Evolutionary conservation across 2,329 filamentous ascomycete genomes (phyloP).

Genomic region (Elsinoe australis): DNA sequence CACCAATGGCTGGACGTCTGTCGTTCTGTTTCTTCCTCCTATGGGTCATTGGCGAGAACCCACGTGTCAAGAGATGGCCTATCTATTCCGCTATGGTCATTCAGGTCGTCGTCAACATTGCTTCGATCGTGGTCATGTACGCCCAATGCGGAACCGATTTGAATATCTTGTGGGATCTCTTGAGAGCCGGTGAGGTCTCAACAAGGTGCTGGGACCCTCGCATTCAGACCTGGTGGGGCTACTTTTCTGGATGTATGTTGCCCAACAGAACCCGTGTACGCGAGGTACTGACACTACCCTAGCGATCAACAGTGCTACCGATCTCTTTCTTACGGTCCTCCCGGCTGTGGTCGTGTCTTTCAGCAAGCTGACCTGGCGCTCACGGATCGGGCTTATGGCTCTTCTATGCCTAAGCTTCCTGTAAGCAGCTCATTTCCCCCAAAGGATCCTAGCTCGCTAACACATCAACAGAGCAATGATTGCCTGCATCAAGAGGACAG

Average conservation of each 20-base stretch:
- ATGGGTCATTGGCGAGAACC: constrained; percentile 25
- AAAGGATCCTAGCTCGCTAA: not conserved
- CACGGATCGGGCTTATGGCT: constrained; percentile 24
- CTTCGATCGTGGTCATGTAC: constrained; percentile 24
- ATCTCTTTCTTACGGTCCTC: constrained; percentile 26
- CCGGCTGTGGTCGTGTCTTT: constrained; percentile 28
- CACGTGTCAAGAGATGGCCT: constrained; percentile 25
- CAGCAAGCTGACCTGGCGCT: constrained; percentile 24
- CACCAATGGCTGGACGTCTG: constrained; percentile 26
- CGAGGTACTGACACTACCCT: constrained; percentile 21
- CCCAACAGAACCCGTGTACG: not conserved
- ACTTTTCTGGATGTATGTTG: constrained; percentile 20
- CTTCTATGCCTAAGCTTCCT: constrained; percentile 26
- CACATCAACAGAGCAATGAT: constrained; percentile 24
- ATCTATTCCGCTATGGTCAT: constrained; percentile 25
- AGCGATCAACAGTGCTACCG: constrained; percentile 28
- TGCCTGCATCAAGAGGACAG: constrained; percentile 28
- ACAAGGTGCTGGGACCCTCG: constrained; percentile 22
- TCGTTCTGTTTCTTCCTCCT: constrained; percentile 27
- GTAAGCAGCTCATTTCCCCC: constrained; percentile 11
- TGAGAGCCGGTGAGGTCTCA: constrained; percentile 8
- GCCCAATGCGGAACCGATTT: constrained; percentile 26
- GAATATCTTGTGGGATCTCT: constrained; percentile 20
- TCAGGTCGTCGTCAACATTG: constrained; percentile 25
- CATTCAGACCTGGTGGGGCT: constrained; percentile 22